A percentile compares a stretch with the other conserved stretches of the same genome.
Conservation (phyloP, 139 green algal genomes). For the Pleodorina starrii region DNA sequence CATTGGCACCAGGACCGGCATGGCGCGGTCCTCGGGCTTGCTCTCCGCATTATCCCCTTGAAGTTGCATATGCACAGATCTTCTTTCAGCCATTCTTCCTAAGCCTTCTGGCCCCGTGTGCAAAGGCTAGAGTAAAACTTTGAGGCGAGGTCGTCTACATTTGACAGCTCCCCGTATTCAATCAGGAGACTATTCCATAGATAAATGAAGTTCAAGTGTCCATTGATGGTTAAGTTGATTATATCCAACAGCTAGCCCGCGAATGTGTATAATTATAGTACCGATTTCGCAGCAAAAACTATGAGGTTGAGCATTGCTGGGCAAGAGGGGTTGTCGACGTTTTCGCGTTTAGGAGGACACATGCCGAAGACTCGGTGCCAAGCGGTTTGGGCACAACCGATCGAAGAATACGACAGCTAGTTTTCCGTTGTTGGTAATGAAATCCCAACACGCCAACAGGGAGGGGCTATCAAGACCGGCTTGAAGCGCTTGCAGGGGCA, state of each 20-base stretch:
- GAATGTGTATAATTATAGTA: no score
- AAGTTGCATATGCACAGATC: constrained; percentile 14
- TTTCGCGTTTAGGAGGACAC: background rate
- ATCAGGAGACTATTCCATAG: background rate
- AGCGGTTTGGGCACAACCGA: background rate
- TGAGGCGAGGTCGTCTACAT: background rate
- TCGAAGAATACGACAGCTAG: background rate
- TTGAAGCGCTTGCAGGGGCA: no score
- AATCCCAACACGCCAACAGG: no score
- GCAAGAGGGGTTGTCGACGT: background rate
- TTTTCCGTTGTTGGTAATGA: background rate
- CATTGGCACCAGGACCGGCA: constrained; percentile 12
- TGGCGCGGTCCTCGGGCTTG: constrained; percentile 10
- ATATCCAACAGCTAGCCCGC: no score
- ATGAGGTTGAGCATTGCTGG: background rate
- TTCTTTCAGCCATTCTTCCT: constrained; percentile 10
- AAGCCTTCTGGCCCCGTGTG: background rate
- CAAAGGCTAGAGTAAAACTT: background rate
- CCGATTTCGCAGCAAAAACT: background rate
- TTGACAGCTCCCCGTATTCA: background rate
- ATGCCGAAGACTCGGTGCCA: background rate
- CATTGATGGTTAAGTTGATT: no score
- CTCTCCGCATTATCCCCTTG: background rate
- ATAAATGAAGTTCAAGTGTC: background rate
- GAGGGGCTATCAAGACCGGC: background rate